A percentile compares a stretch with the other conserved stretches of the same genome.
These are phyloP conservation scores for Hypoxylon perforatum DNA, from an alignment of 495 filamentous ascomycete species.

Conservation along the genomic window DNA sequence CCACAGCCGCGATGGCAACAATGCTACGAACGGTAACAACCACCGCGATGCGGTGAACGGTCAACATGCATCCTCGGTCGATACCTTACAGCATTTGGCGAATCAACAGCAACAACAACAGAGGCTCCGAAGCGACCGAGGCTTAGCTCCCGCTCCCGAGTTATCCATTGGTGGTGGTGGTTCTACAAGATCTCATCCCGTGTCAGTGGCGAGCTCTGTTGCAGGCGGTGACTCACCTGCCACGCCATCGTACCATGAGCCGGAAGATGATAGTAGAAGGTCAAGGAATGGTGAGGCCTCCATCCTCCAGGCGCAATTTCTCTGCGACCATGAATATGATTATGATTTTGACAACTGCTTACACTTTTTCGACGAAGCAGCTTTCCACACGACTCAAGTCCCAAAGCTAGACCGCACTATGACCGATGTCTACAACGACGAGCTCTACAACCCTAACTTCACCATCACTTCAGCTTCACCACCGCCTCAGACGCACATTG, in stretches of 20 bases:
- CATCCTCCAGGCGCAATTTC: conserved; percentile 46
- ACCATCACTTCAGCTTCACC: conserved; percentile 62
- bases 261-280: conserved; percentile 58
- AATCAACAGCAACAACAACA: conserved; percentile 44
- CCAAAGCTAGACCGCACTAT: conserved; percentile 88
- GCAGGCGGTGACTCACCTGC: conserved; percentile 64
- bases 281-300: conserved; percentile 59
- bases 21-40: conserved; percentile 40
- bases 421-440: conserved; percentile 85
- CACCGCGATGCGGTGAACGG: conserved; percentile 33
- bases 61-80: conserved; percentile 37
- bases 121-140: conserved; percentile 49
- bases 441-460: conserved; percentile 79
- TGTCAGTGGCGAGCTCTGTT: conserved; percentile 62
- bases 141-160: conserved; percentile 40
- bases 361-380: conserved; percentile 57
- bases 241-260: conserved; percentile 60
- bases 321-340: conserved; percentile 59
- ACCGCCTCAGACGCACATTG: conserved; percentile 56
- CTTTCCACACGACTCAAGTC: conserved; percentile 64
- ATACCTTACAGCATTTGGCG: conserved; percentile 41
- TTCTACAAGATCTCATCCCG: conserved; percentile 51
- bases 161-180: conserved; percentile 21
- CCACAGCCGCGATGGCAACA: conserved; percentile 28
- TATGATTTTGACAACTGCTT: conserved; percentile 46